Conservation (phyloP, 2,329 filamentous ascomycete genomes). For the Scedosporium apiospermum region DNA sequence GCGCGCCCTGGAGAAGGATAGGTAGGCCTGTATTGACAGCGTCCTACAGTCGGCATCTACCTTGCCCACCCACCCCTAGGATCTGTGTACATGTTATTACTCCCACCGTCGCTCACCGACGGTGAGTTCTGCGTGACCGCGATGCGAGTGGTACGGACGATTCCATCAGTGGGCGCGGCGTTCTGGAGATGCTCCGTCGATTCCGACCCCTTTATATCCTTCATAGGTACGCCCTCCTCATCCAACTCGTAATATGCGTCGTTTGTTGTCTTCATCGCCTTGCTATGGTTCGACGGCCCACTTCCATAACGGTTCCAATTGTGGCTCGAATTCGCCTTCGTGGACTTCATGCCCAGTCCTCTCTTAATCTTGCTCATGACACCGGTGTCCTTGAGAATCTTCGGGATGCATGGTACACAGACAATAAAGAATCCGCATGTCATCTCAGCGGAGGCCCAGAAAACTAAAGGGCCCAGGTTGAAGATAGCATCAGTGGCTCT, state of each 20-base stretch:
- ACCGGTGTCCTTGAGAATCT: constrained; percentile 18
- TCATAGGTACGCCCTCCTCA: not conserved
- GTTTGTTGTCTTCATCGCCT: not conserved
- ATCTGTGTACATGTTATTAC: no score
- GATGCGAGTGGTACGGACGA: not conserved
- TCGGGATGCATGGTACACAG: constrained; percentile 27
- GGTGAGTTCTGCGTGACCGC: constrained; percentile 5
- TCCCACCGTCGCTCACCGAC: no score
- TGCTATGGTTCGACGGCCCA: not conserved
- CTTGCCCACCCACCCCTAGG: no score
- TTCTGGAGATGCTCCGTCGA: not conserved
- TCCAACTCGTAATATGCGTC: not conserved
- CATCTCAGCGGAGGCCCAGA: constrained; percentile 35
- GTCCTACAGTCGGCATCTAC: no score
- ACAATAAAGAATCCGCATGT: constrained; percentile 34
- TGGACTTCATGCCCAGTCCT: constrained; percentile 11
- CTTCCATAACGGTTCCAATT: no score
- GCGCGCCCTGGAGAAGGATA: no score
- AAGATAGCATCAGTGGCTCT: constrained; percentile 23
- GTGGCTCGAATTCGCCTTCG: not conserved
- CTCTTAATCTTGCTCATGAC: constrained; percentile 13
- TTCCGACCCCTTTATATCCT: not conserved
- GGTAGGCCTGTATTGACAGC: no score
- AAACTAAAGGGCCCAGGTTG: constrained; percentile 26
- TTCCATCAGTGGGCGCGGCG: not conserved